A percentile compares a stretch with the other conserved stretches of the same genome.
Evolutionary conservation across 306 rosid genomes (phyloP).

Genomic region (Hylodesmum podocarpum): DNA sequence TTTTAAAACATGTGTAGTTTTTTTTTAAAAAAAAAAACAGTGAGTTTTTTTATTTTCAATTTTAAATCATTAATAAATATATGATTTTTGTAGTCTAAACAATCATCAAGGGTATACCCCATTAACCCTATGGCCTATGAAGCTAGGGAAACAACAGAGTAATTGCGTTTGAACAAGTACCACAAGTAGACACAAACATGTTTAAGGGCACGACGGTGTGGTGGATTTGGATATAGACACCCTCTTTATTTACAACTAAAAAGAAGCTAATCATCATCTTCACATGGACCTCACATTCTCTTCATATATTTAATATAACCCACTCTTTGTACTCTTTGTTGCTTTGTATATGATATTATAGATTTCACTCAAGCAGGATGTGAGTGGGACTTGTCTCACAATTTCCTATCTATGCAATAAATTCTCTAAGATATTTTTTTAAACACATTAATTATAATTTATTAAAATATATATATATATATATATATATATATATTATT

Average conservation of each 20-base stretch:
- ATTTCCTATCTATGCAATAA: neutral
- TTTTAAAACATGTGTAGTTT: too few species aligned
- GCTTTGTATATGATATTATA: neutral
- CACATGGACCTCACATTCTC: slow-evolving; percentile 53
- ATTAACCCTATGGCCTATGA: neutral
- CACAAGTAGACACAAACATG: slow-evolving; percentile 31
- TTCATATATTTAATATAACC: slow-evolving; percentile 16
- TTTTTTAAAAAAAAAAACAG: too few species aligned
- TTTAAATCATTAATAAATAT: too few species aligned
- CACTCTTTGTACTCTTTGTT: neutral
- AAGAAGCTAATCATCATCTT: slow-evolving; percentile 11
- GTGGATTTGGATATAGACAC: slow-evolving; percentile 39
- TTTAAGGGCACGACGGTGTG: slow-evolving; percentile 10
- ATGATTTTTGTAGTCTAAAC: neutral
- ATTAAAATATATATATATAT: too few species aligned
- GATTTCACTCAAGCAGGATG: neutral
- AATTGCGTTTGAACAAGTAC: slow-evolving; percentile 21
- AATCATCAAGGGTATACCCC: neutral
- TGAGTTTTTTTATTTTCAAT: too few species aligned
- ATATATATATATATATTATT: too few species aligned
- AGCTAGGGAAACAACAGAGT: neutral
- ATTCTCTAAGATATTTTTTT: neutral
- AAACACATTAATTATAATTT: too few species aligned
- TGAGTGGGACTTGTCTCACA: neutral
- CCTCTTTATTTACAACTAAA: slow-evolving; percentile 31